These are phyloP conservation scores for Cystobasidium pallidum DNA, from an alignment of 1,284 basidiomycete species.

Conservation along the genomic window DNA sequence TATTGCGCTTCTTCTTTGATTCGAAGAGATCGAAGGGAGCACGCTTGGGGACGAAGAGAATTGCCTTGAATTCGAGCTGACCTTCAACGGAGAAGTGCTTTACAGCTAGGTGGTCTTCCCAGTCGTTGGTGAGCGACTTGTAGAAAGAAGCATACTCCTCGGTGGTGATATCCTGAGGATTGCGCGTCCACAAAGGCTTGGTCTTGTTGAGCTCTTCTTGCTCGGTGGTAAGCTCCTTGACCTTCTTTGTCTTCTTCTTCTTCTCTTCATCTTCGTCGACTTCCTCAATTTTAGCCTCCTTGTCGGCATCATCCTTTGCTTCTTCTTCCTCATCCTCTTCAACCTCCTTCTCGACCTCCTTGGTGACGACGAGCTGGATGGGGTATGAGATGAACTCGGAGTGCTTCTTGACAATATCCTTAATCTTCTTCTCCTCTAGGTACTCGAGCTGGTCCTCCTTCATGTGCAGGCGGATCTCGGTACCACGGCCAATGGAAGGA, in stretches of 20 bases:
- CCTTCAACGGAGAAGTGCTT: conserved; percentile 99
- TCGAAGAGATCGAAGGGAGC: conserved; percentile 99
- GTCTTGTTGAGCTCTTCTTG: conserved; percentile 99
- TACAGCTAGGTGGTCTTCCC: conserved; percentile 98
- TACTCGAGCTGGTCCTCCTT: conserved; percentile 99
- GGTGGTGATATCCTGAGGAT: conserved; percentile 85
- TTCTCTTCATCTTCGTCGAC: conserved; percentile 81
- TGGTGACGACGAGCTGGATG: conserved; percentile 96
- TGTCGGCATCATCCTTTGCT: conserved; percentile 74
- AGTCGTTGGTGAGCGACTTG: conserved; percentile 99
- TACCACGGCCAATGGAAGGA: conserved; percentile 89
- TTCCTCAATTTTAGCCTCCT: conserved; percentile 72
- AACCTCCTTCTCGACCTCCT: conserved; percentile 82
- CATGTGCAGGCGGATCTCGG: conserved; percentile 90
- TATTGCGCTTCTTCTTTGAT: conserved; percentile 99
- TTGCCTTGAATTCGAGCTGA: conserved; percentile 99
- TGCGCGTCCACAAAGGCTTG: conserved; percentile 98
- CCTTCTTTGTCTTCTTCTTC: conserved; percentile 95
- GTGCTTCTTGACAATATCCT: conserved; percentile 99
- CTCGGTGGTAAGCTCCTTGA: conserved; percentile 78
- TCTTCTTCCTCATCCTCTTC: conserved; percentile 54
- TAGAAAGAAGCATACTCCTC: conserved; percentile 98
- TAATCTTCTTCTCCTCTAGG: conserved; percentile 98
- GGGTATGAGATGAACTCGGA: conserved; percentile 99
- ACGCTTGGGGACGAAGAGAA: conserved; percentile 94